These are phyloP conservation scores for Phylloporus rhodoxanthus DNA, from an alignment of 768 basidiomycete genomes.

Conservation along the genomic window DNA sequence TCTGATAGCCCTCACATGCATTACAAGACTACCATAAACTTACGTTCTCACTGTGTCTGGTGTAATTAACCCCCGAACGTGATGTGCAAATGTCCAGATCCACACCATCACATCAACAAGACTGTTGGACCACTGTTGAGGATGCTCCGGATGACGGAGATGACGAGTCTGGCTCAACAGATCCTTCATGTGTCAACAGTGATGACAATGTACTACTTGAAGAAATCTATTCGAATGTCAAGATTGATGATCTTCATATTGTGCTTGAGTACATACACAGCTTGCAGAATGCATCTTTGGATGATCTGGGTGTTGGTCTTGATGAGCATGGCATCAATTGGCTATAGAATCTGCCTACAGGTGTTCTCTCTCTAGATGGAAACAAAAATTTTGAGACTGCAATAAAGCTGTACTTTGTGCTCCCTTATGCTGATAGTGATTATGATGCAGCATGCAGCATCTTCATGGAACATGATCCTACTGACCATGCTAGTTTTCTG, in stretches of 20 bases:
- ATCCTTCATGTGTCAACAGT: neutral
- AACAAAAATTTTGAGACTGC: neutral
- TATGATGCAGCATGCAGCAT: neutral
- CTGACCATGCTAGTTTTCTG: neutral
- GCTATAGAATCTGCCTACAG: neutral
- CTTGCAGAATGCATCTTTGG: neutral
- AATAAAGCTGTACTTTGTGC: neutral
- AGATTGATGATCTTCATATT: neutral
- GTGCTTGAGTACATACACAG: neutral
- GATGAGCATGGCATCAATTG: neutral
- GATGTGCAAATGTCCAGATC: too few relatives aligned
- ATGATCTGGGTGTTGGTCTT: neutral
- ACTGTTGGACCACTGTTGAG: too few relatives aligned
- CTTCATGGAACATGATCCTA: neutral
- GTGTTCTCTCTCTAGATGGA: neutral
- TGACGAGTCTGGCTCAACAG: too few relatives aligned
- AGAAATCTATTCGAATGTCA: neutral
- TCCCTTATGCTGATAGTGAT: neutral
- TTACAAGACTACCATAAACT: too few relatives aligned
- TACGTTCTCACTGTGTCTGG: too few relatives aligned
- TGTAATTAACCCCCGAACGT: too few relatives aligned
- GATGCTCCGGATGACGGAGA: too few relatives aligned
- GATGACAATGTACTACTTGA: neutral
- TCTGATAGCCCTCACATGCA: too few relatives aligned
- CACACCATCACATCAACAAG: too few relatives aligned